A percentile compares a stretch with the other conserved stretches of the same genome.
Evolutionary conservation across 768 basidiomycete species (phyloP).

Genomic region (Podaxis pistillaris): DNA sequence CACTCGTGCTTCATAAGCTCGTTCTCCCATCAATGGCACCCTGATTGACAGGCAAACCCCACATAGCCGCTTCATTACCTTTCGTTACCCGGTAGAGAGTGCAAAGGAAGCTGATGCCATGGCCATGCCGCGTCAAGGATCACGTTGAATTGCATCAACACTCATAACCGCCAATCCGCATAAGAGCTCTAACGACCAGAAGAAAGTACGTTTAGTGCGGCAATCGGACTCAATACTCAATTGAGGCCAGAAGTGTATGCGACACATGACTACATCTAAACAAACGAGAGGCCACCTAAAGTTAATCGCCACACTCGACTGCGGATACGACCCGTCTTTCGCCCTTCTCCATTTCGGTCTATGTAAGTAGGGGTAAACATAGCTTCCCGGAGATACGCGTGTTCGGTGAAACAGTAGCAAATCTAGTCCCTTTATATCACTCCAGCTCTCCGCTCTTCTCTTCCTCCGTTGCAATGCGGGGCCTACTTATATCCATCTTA

Average conservation of each 20-base stretch:
- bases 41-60: neutral
- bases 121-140: neutral
- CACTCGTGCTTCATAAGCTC: neutral
- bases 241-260: neutral
- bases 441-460: neutral
- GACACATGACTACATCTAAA: neutral
- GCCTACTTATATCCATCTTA: neutral
- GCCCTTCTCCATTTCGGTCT: neutral
- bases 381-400: constrained; percentile 2
- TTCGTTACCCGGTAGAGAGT: neutral
- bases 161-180: neutral
- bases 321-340: neutral
- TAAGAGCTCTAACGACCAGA: neutral
- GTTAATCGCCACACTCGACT: neutral
- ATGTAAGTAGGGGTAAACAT: neutral
- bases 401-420: neutral
- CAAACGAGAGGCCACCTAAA: neutral
- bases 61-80: neutral
- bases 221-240: neutral
- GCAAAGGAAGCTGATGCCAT: neutral
- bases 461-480: neutral
- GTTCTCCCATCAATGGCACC: neutral
- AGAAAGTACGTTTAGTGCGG: neutral
- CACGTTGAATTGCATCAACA: neutral
- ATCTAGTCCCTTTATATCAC: neutral